Base-by-base conservation (phyloP, 2,329 filamentous ascomycete species). In the Didymella lethalis region DNA sequence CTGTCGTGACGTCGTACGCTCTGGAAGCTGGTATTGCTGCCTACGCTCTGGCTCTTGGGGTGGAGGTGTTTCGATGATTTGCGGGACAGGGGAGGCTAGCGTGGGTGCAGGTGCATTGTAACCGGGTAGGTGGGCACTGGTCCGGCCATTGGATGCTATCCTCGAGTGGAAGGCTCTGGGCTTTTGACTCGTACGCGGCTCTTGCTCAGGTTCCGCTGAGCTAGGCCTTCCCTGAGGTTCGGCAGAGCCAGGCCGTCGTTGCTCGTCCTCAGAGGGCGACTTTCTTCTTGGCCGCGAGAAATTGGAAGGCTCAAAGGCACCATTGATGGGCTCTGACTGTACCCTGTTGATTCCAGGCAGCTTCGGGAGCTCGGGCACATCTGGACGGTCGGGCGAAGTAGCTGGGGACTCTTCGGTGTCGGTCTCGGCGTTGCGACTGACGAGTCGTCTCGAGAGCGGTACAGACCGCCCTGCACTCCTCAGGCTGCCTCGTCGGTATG, bases 401-500 rank as follows among this genome's bases (percentile, higher is more conserved):
- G 80, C 73, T 36, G 80, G 80, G 36, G 80, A 76, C 53, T 83
- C 81, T 18, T 84, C 82, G n/a, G 81, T 81, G 61, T 89, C 87
- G 14, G 82, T 82, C 18, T 90, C 89, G n/a, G 83, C 80, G 25
- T 86, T 84, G 57, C 86, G 86, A 43, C 86, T 84, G 4, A 83
- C 83, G 44, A 87, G 62, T 38, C 94, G 86, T 76, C 91, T 92
- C 1, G 91, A 90, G 65, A 92, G 90, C 0, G 90, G 87, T 3
- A 87, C 82, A 44, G 41, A 44, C 53, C 90, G 86, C 60, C 95
- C 90, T 25, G 91, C 90, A 65, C 89, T 91, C 49, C 90, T 89
- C 62, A 97, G 77, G 79, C 93, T 97, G 32, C 93, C 93, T 57
- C 91, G 92, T 69, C 93, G 84, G 76, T 98, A 98, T 26, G 91